A percentile compares a stretch with the other conserved stretches of the same genome.
Conservation (phyloP, 2,329 filamentous ascomycete species). For the Nemania diffusa region DNA sequence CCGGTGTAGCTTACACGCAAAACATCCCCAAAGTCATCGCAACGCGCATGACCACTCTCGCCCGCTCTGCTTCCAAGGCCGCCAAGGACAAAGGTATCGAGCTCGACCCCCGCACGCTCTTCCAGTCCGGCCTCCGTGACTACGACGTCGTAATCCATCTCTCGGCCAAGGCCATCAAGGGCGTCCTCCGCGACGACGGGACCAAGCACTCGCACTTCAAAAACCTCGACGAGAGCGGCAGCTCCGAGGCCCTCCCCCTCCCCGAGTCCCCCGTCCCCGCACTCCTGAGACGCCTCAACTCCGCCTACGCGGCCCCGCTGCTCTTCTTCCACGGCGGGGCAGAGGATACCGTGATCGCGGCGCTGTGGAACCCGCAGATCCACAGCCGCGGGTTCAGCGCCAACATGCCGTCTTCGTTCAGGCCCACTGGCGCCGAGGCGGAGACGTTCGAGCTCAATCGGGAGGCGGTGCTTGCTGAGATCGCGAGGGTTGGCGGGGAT, state of each 20-base stretch:
- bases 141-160: conserved; percentile 90
- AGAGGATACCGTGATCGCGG: conserved; percentile 66
- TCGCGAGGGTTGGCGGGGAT: conserved; percentile 73
- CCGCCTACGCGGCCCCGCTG: conserved; percentile 73
- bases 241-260: conserved; percentile 54
- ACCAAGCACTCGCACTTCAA: conserved; percentile 71
- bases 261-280: conserved; percentile 69
- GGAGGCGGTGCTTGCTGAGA: conserved; percentile 75
- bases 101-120: conserved; percentile 70
- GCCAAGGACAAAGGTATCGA: conserved; percentile 63
- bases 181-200: conserved; percentile 52
- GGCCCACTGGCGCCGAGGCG: conserved; percentile 60
- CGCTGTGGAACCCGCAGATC: conserved; percentile 67
- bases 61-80: conserved; percentile 76
- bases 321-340: conserved; percentile 81
- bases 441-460: conserved; percentile 72
- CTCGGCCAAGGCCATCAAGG: conserved; percentile 62
- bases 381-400: conserved; percentile 72
- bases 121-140: conserved; percentile 76
- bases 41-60: conserved; percentile 82
- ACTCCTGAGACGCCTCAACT: conserved; percentile 74
- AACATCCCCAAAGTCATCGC: conserved; percentile 84
- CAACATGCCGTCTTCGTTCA: conserved; percentile 74
- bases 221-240: conserved; percentile 74
- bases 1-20: conserved; percentile 83